Base-by-base conservation (phyloP, 2,329 filamentous ascomycete species). In the Colletotrichum sp. region DNA sequence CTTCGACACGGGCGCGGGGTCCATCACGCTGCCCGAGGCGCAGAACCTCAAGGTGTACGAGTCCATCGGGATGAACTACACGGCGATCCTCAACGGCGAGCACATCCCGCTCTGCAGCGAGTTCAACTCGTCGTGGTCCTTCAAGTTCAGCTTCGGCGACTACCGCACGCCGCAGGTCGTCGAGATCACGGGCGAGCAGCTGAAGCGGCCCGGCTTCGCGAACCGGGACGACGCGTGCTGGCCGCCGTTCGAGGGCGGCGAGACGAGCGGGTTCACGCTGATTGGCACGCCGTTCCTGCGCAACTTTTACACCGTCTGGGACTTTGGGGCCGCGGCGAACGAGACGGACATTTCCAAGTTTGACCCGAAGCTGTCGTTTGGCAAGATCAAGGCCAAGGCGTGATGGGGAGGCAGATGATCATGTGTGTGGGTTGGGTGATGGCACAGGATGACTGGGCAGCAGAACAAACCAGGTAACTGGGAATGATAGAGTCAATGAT, bases 31-130 rank as follows among this genome's bases (percentile, higher is more conserved):
- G 16, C 81, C 83, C 0, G 60, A 71, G 8, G 68, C 71, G n/a
- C 63, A 78, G 21, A 78, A 83, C 16, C 75, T 79, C 3, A 71
- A 75, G 1, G 76, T 85, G 44, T 86, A 86, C 77, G 76, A 77
- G 34, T 81, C 82, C 1, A 82, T 85, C 30, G 83, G 84, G 3
- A 81, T 82, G 83, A 83, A 85, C 81, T 84, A 78, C 77, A 82
- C 79, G 0, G 81, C 81, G 2, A 82, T 86, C 67, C 34, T 82
- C 10, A 60, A 60, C 0, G 79, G 79, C 32, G 72, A 83, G 0
- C 78, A 81, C 59, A 74, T 85, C 60, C 83, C 83, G 8, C 73
- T 82, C 26, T 86, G 84, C 79, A 79, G 69, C 77, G 83, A 86
- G 44, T 85, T 86, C 74, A 85, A 83, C 71, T 76, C 81, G 44